Conservation (phyloP, 371 early-diverging fungal species). For the Thermomucor indicae-seudaticae region DNA sequence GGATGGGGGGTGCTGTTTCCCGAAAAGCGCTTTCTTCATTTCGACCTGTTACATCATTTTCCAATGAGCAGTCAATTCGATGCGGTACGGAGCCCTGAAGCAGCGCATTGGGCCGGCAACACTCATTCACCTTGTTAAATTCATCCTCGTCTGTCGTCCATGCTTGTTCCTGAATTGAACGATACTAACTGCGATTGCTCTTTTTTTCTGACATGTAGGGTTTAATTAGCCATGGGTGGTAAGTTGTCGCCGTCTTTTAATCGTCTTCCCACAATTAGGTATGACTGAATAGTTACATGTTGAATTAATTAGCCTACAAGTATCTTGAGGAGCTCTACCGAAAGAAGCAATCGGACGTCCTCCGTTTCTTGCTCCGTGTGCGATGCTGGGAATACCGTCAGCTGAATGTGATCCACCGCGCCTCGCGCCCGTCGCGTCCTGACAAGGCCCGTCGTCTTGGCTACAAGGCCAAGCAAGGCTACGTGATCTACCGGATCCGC, state of each 20-base stretch:
- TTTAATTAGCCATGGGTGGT: constrained; percentile 21
- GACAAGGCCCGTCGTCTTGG: constrained; percentile 99
- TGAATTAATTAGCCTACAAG: constrained; percentile 66
- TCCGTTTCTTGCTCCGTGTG: constrained; percentile 97
- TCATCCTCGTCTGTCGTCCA: no score
- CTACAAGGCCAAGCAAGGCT: constrained; percentile 99
- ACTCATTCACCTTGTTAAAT: no score
- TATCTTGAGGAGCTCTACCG: constrained; percentile 97
- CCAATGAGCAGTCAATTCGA: no score
- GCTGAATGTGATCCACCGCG: constrained; percentile 96
- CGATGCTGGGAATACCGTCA: constrained; percentile 99
- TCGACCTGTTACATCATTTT: no score
- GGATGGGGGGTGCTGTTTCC: no score
- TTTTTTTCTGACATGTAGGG: background rate
- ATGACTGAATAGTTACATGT: no score
- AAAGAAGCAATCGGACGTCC: constrained; percentile 99
- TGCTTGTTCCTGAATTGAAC: no score
- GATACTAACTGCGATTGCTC: no score
- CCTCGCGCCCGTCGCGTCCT: constrained; percentile 97
- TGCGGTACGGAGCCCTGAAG: no score
- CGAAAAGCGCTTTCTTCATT: no score
- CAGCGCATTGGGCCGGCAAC: no score
- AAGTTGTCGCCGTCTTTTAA: constrained; percentile 2
- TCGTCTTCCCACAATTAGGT: background rate
- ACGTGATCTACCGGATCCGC: constrained; percentile 96